Conservation (phyloP, 129 eudicot genomes). For the Sambucus nigra region DNA sequence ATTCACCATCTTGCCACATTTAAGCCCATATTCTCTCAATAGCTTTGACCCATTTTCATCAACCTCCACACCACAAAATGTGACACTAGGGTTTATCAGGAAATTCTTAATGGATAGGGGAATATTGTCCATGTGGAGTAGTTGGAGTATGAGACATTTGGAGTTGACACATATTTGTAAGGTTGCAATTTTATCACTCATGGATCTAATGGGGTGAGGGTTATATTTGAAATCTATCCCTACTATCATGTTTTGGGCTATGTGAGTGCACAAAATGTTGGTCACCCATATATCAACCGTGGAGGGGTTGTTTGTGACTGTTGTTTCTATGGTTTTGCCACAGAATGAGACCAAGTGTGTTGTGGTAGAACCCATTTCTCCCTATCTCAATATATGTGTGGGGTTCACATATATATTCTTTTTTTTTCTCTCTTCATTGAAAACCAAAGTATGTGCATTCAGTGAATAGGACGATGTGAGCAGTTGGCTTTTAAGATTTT, state of each 20-base stretch:
- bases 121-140: constrained; percentile 6
- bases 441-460: neutral
- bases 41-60: constrained; percentile 24
- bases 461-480: too few species aligned
- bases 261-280: neutral
- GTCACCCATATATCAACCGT: constrained; percentile 11
- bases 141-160: constrained; percentile 24
- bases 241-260: neutral
- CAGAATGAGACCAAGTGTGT: neutral
- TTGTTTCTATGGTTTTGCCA: constrained; percentile 8
- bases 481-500: too few species aligned
- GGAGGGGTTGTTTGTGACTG: constrained; percentile 13
- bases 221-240: constrained; percentile 15
- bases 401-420: neutral
- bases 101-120: constrained; percentile 1
- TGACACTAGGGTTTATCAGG: neutral
- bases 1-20: constrained; percentile 17
- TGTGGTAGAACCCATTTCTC: neutral
- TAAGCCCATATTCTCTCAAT: constrained; percentile 28
- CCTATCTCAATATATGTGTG: neutral
- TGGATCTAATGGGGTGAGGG: constrained; percentile 13
- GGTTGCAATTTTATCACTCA: constrained; percentile 16
- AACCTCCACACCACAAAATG: constrained; percentile 27
- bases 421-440: neutral
- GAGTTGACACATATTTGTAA: constrained; percentile 16